These are phyloP conservation scores for Sclerotinia borealis DNA, from an alignment of 2,329 filamentous ascomycete species.

Conservation along the genomic window DNA sequence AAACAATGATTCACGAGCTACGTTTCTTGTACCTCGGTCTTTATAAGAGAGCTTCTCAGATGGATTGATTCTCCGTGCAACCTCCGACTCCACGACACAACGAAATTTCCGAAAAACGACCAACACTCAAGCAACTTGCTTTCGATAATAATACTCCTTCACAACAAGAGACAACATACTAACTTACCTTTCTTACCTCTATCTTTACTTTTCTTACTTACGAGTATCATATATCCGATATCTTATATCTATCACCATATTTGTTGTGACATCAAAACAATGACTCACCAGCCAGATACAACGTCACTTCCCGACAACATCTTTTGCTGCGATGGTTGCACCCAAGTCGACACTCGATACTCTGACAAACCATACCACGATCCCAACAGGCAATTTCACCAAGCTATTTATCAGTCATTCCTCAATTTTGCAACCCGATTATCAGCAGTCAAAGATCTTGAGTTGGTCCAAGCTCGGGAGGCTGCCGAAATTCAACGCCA, in stretches of 20 bases:
- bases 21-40: background rate
- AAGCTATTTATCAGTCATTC: constrained; percentile 12
- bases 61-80: background rate
- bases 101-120: background rate
- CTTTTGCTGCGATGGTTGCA: constrained; percentile 9
- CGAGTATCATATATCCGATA: background rate
- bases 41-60: background rate
- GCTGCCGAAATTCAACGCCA: background rate
- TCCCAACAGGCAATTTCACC: constrained; percentile 9
- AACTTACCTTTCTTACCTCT: background rate
- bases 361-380: constrained; percentile 10
- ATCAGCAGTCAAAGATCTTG: background rate
- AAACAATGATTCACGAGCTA: constrained; percentile 2
- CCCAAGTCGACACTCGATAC: background rate
- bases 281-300: constrained; percentile 1
- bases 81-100: background rate
- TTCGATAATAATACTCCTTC: background rate
- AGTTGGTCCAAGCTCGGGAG: background rate
- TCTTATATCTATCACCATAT: background rate
- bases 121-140: background rate
- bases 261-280: background rate
- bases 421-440: constrained; percentile 3
- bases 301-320: constrained; percentile 1
- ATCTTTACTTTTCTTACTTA: background rate
- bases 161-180: background rate